A percentile compares a stretch with the other conserved stretches of the same genome.
These are phyloP conservation scores for Tuber magnatum DNA, from an alignment of 495 filamentous ascomycete species.

Conservation along the genomic window DNA sequence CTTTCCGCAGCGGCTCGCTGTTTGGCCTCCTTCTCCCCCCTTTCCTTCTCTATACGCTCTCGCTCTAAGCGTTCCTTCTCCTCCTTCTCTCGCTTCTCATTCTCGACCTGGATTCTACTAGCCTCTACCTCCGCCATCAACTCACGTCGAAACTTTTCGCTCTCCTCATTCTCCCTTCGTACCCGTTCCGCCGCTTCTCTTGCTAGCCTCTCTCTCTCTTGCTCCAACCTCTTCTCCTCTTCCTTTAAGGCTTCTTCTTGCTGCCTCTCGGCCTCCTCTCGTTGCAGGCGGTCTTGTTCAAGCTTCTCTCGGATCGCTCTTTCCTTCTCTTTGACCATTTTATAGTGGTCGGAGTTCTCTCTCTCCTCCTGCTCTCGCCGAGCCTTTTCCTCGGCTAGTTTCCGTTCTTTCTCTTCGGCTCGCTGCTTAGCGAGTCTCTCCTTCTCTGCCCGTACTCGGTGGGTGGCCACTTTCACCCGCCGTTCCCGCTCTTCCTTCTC, in stretches of 20 bases:
- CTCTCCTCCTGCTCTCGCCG: constrained; percentile 31
- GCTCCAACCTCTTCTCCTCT: constrained; percentile 26
- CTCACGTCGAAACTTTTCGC: constrained; percentile 35
- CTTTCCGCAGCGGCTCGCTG: constrained; percentile 32
- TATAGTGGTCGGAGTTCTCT: constrained; percentile 12
- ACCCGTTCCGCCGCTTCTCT: constrained; percentile 35
- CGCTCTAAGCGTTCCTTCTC: constrained; percentile 19
- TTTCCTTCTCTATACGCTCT: constrained; percentile 23
- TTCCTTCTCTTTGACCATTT: constrained; percentile 20
- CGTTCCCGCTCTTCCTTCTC: constrained; percentile 41
- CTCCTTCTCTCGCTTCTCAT: constrained; percentile 31
- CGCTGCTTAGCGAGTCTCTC: constrained; percentile 41
- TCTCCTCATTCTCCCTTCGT: constrained; percentile 36
- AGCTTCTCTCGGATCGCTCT: constrained; percentile 37
- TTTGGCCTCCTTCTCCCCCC: constrained; percentile 31
- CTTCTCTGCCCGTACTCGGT: constrained; percentile 36
- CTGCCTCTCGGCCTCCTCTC: constrained; percentile 27
- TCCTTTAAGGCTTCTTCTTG: constrained; percentile 10
- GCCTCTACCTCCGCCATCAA: constrained; percentile 38
- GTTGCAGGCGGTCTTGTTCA: constrained; percentile 29
- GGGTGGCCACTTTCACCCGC: constrained; percentile 25
- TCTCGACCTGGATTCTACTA: constrained; percentile 33
- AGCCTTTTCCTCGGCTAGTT: constrained; percentile 40
- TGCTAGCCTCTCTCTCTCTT: constrained; percentile 27
- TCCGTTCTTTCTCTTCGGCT: constrained; percentile 40